Percentiles rank a stretch among this genome's conserved stretches.
phyloP scores from a whole-genome alignment of 345 rosid species.

The Brassica juncea region DNA sequence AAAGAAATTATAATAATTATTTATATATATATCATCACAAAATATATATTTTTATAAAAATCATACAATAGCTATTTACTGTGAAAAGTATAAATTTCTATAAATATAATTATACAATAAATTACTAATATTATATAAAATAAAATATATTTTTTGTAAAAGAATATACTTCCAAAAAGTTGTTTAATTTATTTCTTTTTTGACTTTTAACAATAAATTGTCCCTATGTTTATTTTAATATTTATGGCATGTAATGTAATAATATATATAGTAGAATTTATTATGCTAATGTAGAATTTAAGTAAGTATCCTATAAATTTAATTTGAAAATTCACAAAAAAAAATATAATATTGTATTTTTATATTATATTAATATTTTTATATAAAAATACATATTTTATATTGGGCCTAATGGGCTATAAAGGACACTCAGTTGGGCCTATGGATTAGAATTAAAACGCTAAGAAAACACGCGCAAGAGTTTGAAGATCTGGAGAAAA shows the following conservation, averaged over 20 bases:
- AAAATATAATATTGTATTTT: too few species aligned
- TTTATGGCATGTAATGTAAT: too few species aligned
- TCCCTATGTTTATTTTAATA: not conserved
- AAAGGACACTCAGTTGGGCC: not conserved
- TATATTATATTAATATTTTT: too few species aligned
- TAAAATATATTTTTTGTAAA: not conserved
- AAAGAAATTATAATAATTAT: too few species aligned
- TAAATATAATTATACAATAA: too few species aligned
- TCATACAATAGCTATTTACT: not conserved
- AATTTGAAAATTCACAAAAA: too few species aligned
- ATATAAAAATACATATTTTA: too few species aligned
- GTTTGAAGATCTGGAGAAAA: slow-evolving; percentile 35
- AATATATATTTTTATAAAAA: too few species aligned
- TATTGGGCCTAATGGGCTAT: slow-evolving; percentile 16
- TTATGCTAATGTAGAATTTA: not conserved
- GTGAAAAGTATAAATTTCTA: not conserved
- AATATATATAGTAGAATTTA: not conserved
- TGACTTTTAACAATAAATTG: not conserved
- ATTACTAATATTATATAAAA: too few species aligned
- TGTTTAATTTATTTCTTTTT: too few species aligned
- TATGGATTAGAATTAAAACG: not conserved
- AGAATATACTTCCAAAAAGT: not conserved
- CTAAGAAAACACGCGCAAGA: slow-evolving; percentile 30
- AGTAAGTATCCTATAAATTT: too few species aligned
- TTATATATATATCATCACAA: not conserved